Conservation (phyloP, 805 yeast genomes). For the Pichia kluyveri region DNA sequence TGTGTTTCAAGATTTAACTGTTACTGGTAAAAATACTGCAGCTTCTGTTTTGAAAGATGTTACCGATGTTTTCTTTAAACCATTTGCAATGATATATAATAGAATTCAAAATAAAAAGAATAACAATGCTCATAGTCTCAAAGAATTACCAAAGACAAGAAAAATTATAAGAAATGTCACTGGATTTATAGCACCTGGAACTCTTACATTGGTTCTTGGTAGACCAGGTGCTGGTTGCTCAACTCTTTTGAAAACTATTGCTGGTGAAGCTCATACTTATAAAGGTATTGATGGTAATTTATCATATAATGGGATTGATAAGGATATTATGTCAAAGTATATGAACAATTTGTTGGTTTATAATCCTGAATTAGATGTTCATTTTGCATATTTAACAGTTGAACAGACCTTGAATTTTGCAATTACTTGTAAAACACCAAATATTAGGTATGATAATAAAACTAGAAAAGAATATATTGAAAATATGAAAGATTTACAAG, state of each 20-base stretch:
- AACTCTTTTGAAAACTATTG: constrained; percentile 36
- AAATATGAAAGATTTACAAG: constrained; percentile 36
- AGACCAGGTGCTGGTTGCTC: constrained; percentile 63
- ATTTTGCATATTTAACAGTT: constrained; percentile 46
- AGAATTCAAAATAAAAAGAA: constrained; percentile 12
- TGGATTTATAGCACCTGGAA: constrained; percentile 34
- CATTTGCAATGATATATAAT: constrained; percentile 10
- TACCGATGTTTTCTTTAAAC: constrained; percentile 33
- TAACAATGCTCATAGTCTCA: constrained; percentile 16
- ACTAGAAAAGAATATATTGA: constrained; percentile 32
- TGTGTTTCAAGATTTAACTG: constrained; percentile 32
- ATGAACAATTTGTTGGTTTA: constrained; percentile 41
- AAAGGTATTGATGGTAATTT: constrained; percentile 31
- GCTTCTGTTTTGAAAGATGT: constrained; percentile 37
- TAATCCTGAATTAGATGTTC: constrained; percentile 47
- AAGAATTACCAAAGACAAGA: constrained; percentile 12
- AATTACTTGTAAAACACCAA: constrained; percentile 49
- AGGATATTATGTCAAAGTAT: constrained; percentile 33
- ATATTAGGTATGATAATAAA: constrained; percentile 29
- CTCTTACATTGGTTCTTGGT: constrained; percentile 45
- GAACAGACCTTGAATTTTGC: constrained; percentile 49
- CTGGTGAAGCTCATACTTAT: constrained; percentile 37
- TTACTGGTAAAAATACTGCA: constrained; percentile 39
- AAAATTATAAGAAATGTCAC: constrained; percentile 15
- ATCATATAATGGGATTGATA: constrained; percentile 37